These are phyloP conservation scores for Fusarium papillatum DNA, from an alignment of 2,329 filamentous ascomycete genomes.

Conservation along the genomic window DNA sequence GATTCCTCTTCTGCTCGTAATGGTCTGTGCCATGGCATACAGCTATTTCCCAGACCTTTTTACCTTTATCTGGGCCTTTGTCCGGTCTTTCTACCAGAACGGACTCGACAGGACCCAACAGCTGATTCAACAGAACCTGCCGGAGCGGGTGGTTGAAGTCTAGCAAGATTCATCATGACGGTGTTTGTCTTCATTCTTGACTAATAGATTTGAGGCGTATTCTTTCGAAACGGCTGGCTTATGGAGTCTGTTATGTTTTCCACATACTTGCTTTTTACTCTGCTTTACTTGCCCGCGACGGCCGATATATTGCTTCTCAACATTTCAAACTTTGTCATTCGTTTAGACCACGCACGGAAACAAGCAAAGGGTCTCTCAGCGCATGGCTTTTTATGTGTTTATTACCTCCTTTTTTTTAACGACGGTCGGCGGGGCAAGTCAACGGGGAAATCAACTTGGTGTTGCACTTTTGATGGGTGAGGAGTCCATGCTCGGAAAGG, in stretches of 20 bases:
- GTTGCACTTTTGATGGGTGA: neutral
- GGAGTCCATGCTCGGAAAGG: neutral
- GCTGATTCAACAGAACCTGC: conserved; percentile 41
- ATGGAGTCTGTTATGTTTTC: conserved; percentile 26
- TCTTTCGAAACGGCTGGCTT: conserved; percentile 14
- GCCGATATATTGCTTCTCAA: conserved; percentile 11
- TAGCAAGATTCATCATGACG: conserved; percentile 40
- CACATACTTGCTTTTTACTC: neutral
- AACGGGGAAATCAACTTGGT: neutral
- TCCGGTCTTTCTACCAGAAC: conserved; percentile 48
- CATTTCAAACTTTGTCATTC: conserved; percentile 11
- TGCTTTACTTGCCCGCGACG: conserved; percentile 22
- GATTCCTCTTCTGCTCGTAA: conserved; percentile 64
- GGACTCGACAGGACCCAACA: conserved; percentile 45
- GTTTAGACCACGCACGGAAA: conserved; percentile 6
- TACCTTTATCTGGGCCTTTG: conserved; percentile 50
- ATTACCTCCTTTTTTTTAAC: neutral
- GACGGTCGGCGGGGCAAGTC: neutral
- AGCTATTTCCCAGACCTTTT: conserved; percentile 65
- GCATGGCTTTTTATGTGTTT: conserved; percentile 9
- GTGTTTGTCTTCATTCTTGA: conserved; percentile 25
- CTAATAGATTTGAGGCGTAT: conserved; percentile 31
- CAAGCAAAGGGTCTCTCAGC: conserved; percentile 3
- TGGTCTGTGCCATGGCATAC: conserved; percentile 64
- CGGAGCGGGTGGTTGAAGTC: conserved; percentile 44